Evolutionary conservation across 352 stramenopile species (phyloP), one percentile per base, ranked within the genome.

Genomic region (Blastocystis sp.): DNA sequence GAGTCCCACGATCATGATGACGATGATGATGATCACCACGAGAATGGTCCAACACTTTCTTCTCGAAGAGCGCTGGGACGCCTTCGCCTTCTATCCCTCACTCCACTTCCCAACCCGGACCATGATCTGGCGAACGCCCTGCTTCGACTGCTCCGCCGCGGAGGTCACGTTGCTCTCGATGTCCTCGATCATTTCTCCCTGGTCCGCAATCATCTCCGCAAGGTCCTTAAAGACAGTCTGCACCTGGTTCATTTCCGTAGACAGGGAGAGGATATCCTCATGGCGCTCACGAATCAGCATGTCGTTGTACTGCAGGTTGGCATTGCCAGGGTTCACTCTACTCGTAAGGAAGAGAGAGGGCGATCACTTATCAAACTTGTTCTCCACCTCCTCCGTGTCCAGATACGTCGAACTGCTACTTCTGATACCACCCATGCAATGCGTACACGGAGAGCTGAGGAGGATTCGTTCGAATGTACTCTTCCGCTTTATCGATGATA

Each of bases 291-390:
- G 78, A 41, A 88, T 88, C 9, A 88, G 52, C 38, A 88, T 19
- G 28, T 88, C 78, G 45, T 88, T 88, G 59, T 88, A 88, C 59
- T 88, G 78, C 1, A 88, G 52, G 48, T 88, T 88, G 17, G 78
- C 78, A 53, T 88, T 79, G 17, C 67, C 66, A 14, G 64, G 45
- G 52, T 88, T 88, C 28, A 69, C 60, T 66, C 74, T 84, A 62
- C 2, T 43, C 41, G 21, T 56, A 1, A 60, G 34, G 2, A 21
- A 4, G 41, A 2, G 41, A 11, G 7, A 0, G 52, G 41, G 5
- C 48, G 40, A 23, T 7, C 41, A 76, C 66, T 48, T 76, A 11
- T 88, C 56, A 53, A 88, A 88, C 34, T 79, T 88, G 56, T 88
- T 61, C 53, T 88, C 78, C 64, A 88, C 78, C 66, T 76, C 78